These are phyloP conservation scores for Hypsizygus ulmarius DNA, from an alignment of 1,284 basidiomycete genomes.

Conservation along the genomic window DNA sequence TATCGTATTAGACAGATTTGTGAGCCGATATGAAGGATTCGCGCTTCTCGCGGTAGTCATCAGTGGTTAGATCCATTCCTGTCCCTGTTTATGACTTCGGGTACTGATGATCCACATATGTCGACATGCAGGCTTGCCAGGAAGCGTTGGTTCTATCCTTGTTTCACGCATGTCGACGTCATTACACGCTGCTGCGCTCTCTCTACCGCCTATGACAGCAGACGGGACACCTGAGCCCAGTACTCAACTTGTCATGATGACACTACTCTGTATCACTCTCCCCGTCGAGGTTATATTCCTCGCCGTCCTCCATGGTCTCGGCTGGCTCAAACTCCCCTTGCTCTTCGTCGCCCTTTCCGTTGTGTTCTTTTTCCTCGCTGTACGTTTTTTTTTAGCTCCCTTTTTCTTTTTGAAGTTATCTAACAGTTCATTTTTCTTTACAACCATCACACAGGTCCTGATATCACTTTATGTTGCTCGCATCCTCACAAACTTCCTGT, in stretches of 20 bases:
- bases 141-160: slow-evolving; percentile 88
- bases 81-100: background rate
- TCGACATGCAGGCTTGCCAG: slow-evolving; percentile 62
- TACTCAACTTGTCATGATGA: slow-evolving; percentile 55
- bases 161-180: slow-evolving; percentile 88
- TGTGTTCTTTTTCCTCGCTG: slow-evolving; percentile 71
- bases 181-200: slow-evolving; percentile 62
- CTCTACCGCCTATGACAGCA: slow-evolving; percentile 17
- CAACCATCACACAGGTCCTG: slow-evolving; percentile 46
- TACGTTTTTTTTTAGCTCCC: slow-evolving; percentile 37
- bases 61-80: slow-evolving; percentile 54
- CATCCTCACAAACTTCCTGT: slow-evolving; percentile 74
- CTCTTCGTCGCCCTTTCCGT: slow-evolving; percentile 66
- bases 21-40: slow-evolving; percentile 84
- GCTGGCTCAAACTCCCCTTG: slow-evolving; percentile 74
- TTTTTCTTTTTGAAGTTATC: too few species aligned
- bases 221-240: slow-evolving; percentile 36
- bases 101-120: slow-evolving; percentile 5
- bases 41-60: slow-evolving; percentile 88
- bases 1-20: slow-evolving; percentile 88
- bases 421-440: background rate
- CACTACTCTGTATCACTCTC: slow-evolving; percentile 70
- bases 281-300: slow-evolving; percentile 80
- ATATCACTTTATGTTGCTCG: slow-evolving; percentile 72
- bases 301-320: slow-evolving; percentile 57